Evolutionary conservation across 2,329 filamentous ascomycete genomes (phyloP).

Genomic region (Fonsecaea pedrosoi): DNA sequence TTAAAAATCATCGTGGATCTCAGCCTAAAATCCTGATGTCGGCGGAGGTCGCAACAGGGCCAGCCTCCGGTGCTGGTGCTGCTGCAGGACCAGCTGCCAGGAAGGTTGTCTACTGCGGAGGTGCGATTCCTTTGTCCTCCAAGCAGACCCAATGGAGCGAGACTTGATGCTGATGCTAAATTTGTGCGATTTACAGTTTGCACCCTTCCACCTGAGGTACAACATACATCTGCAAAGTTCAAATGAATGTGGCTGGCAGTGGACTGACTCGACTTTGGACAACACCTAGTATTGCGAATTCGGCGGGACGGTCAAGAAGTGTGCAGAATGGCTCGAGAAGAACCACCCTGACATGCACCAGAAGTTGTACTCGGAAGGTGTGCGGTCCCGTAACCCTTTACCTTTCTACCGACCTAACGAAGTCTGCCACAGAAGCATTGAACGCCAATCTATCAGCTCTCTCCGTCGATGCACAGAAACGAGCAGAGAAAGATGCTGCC

Average conservation of each 20-base stretch:
- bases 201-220: conserved; percentile 71
- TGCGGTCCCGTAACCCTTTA: conserved; percentile 34
- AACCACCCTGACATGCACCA: conserved; percentile 76
- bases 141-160: not conserved
- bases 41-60: conserved; percentile 41
- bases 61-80: conserved; percentile 24
- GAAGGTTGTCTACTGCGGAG: conserved; percentile 67
- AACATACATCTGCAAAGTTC: conserved; percentile 42
- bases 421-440: conserved; percentile 68
- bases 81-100: conserved; percentile 56
- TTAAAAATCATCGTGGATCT: conserved; percentile 9
- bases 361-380: conserved; percentile 85
- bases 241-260: not conserved
- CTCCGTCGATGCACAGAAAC: conserved; percentile 89
- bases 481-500: conserved; percentile 91
- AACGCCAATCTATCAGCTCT: conserved; percentile 84
- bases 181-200: conserved; percentile 57
- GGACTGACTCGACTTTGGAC: not conserved
- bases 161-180: conserved; percentile 30
- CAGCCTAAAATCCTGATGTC: conserved; percentile 35
- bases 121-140: conserved; percentile 47
- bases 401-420: conserved; percentile 16
- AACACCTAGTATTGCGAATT: conserved; percentile 90
- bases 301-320: conserved; percentile 94
- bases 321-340: conserved; percentile 90